phyloP scores from a whole-genome alignment of 345 rosid species.

The Erucastrum elatum region DNA sequence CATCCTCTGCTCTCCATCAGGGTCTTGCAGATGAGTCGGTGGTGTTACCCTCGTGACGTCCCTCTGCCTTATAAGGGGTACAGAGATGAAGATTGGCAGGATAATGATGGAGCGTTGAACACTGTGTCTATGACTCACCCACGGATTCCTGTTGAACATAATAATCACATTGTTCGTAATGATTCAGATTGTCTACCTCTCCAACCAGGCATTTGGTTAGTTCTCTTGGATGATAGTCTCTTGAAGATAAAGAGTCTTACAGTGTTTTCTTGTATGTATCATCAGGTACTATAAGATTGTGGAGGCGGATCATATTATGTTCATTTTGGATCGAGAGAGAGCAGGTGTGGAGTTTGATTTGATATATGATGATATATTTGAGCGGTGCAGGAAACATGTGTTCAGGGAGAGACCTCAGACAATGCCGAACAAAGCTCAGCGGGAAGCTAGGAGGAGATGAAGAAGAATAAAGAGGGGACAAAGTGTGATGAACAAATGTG shows the following conservation, averaged over 20 bases:
- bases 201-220: constrained; percentile 91
- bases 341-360: constrained; percentile 89
- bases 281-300: constrained; percentile 90
- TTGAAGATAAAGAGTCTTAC: neutral
- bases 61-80: constrained; percentile 87
- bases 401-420: constrained; percentile 61
- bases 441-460: constrained; percentile 3
- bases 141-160: constrained; percentile 74
- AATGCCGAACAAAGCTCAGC: constrained; percentile 50
- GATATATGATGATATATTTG: constrained; percentile 84
- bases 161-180: constrained; percentile 46
- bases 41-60: constrained; percentile 66
- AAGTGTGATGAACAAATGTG: constrained; percentile 5
- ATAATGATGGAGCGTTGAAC: constrained; percentile 95
- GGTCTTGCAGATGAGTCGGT: constrained; percentile 81
- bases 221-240: constrained; percentile 15
- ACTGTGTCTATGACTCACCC: constrained; percentile 96
- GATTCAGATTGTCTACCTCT: constrained; percentile 67
- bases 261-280: neutral
- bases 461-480: neutral
- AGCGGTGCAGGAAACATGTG: constrained; percentile 87
- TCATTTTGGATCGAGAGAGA: constrained; percentile 80
- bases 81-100: constrained; percentile 98
- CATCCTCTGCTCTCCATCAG: constrained; percentile 85
- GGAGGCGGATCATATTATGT: constrained; percentile 85